Evolutionary conservation across 2,329 filamentous ascomycete genomes (phyloP), one percentile per base, ranked within the genome.

Genomic region (Cordyceps pruinosa): DNA sequence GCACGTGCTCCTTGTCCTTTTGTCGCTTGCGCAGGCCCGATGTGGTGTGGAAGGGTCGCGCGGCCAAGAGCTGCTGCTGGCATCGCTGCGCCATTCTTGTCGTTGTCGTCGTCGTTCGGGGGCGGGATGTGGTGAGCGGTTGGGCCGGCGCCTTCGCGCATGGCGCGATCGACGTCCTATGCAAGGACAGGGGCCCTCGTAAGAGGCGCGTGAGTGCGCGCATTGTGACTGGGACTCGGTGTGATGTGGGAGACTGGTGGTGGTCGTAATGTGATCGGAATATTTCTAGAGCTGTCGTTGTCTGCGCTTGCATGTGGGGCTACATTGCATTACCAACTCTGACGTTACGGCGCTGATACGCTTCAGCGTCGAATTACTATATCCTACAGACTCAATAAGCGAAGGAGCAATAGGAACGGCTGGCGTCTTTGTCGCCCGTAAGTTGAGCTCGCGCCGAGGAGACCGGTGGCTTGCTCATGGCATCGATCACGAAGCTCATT

Each of bases 1-100:
- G 69, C 3, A 73, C 71, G 7, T 72, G 66, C 10, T 68, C 65
- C 2, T 72, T 68, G 9, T 62, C 56, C 37, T 61, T 47, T 41
- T 63, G 59, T 45, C 58, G 56, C 57, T 62, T 68, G 54, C 56
- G 59, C 10, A 57, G 55, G 39, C 56, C 58, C 6, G 60, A 45
- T 1, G 59, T 39, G 12, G 60, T 39, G 59, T 69, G 67, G 48
- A 69, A 15, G 8, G 41, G 25, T 49, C 52, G 50, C 21, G 54
- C 28, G 21, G 45, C 21, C 9, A 49, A 15, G 17, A 45, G 41
- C 25, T 32, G 28, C 15, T 12, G 30, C 25, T 9, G 44, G 37
- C 19, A 21, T 26, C 34, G 59, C 10, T 26, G 15, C 21, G 46
- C n/a, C 19, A 4, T 25, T 21, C 30, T 26, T 13, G 21, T n/a